phyloP scores from a whole-genome alignment of 2,329 filamentous ascomycete species.

The Blastomyces emzantsi region DNA sequence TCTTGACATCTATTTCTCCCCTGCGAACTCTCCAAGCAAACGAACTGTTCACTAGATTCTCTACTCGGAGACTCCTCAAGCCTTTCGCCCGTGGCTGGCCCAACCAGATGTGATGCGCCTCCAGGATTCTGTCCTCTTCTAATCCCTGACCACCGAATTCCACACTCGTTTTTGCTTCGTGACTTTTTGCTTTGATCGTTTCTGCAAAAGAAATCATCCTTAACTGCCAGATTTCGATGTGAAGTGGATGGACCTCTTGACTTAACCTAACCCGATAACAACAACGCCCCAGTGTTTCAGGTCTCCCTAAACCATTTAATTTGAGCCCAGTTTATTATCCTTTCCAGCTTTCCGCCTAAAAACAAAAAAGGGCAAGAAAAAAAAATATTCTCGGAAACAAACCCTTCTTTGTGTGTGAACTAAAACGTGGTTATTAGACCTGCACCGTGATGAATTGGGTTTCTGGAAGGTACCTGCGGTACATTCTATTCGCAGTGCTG shows the following conservation, averaged over 20 bases:
- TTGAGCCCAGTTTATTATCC: background rate
- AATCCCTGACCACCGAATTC: background rate
- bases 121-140: background rate
- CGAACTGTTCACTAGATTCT: background rate
- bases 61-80: too few relatives aligned
- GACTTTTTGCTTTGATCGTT: background rate
- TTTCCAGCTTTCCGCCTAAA: background rate
- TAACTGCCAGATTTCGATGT: background rate
- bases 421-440: background rate
- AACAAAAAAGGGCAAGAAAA: background rate
- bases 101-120: background rate
- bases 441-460: constrained; percentile 3
- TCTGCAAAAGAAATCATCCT: background rate
- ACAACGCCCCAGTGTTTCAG: background rate
- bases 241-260: background rate
- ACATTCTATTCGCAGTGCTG: constrained; percentile 70
- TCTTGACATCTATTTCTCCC: background rate
- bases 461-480: constrained; percentile 41
- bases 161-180: background rate
- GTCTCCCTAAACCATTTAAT: background rate
- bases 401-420: background rate
- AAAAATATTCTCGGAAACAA: background rate
- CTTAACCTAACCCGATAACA: background rate
- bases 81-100: background rate
- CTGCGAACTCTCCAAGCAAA: background rate